A percentile compares a stretch with the other conserved stretches of the same genome.
Conservation (phyloP, 768 basidiomycete species). For the Cubamyces sp. region DNA sequence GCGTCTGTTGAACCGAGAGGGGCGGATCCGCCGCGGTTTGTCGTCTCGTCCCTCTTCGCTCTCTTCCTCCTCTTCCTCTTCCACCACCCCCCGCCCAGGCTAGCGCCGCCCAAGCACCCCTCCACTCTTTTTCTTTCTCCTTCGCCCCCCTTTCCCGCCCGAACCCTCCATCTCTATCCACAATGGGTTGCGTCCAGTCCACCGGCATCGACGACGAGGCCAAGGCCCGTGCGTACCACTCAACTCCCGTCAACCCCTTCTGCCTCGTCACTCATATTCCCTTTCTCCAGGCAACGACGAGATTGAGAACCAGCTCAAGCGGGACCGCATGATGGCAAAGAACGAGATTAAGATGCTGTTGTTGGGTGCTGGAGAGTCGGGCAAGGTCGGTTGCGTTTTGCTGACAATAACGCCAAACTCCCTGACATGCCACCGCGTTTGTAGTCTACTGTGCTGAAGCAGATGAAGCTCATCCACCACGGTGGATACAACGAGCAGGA, state of each 20-base stretch:
- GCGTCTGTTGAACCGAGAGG: slow-evolving; percentile 9
- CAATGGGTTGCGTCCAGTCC: slow-evolving; percentile 79
- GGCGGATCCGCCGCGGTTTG: slow-evolving; percentile 8
- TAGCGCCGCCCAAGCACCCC: slow-evolving; percentile 14
- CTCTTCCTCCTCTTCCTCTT: slow-evolving; percentile 18
- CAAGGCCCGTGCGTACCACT: slow-evolving; percentile 67
- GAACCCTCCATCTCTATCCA: slow-evolving; percentile 27
- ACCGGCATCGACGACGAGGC: slow-evolving; percentile 76
- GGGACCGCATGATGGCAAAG: slow-evolving; percentile 85
- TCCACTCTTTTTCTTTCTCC: slow-evolving; percentile 18
- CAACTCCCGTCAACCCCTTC: slow-evolving; percentile 5
- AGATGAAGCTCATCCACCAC: slow-evolving; percentile 97
- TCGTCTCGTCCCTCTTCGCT: slow-evolving; percentile 4
- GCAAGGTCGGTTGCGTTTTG: slow-evolving; percentile 62
- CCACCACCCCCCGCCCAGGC: slow-evolving; percentile 16
- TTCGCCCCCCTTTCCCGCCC: slow-evolving; percentile 3
- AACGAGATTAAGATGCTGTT: slow-evolving; percentile 97
- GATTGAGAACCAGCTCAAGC: slow-evolving; percentile 91
- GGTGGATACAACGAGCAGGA: slow-evolving; percentile 88
- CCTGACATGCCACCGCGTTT: not conserved
- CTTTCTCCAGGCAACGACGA: slow-evolving; percentile 78
- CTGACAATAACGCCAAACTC: not conserved
- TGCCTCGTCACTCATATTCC: not conserved
- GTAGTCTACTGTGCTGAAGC: slow-evolving; percentile 90
- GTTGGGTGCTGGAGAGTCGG: slow-evolving; percentile 95